Percentiles rank a stretch among this genome's conserved stretches.
Conservation (phyloP, 73 alveolate species). For the Paramecium sexaurelia region DNA sequence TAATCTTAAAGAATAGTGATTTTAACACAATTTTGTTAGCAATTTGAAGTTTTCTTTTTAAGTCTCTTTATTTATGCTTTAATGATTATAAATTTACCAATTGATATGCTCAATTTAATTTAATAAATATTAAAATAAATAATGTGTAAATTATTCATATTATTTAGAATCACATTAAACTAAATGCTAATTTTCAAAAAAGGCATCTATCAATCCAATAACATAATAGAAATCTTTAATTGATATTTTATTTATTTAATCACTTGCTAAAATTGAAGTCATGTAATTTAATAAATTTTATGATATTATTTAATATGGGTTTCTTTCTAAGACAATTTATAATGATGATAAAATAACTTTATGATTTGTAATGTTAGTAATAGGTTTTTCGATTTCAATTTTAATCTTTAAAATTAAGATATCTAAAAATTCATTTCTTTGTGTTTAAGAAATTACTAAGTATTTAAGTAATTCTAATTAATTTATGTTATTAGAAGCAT, state of each 20-base stretch:
- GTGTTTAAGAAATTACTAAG: not conserved
- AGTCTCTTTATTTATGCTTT: not conserved
- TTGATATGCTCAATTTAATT: not conserved
- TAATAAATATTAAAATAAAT: not conserved
- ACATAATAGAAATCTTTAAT: not conserved
- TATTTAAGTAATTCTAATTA: not conserved
- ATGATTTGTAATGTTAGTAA: not conserved
- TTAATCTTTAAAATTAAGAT: not conserved
- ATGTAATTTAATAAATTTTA: not conserved
- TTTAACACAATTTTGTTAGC: not conserved
- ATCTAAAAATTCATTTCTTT: not conserved
- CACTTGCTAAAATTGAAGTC: not conserved
- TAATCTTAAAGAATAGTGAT: not conserved
- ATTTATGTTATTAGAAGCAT: not conserved
- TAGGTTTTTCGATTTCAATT: not conserved
- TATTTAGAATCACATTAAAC: not conserved
- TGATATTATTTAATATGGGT: not conserved
- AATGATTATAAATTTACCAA: constrained; percentile 17
- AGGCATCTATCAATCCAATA: not conserved
- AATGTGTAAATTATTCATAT: not conserved
- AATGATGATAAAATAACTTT: not conserved
- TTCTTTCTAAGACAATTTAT: not conserved
- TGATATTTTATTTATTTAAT: not conserved
- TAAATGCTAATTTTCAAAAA: not conserved
- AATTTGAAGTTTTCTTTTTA: constrained; percentile 6